Conservation (phyloP, 73 alveolate species). For the Tetrahymena thermophila region DNA sequence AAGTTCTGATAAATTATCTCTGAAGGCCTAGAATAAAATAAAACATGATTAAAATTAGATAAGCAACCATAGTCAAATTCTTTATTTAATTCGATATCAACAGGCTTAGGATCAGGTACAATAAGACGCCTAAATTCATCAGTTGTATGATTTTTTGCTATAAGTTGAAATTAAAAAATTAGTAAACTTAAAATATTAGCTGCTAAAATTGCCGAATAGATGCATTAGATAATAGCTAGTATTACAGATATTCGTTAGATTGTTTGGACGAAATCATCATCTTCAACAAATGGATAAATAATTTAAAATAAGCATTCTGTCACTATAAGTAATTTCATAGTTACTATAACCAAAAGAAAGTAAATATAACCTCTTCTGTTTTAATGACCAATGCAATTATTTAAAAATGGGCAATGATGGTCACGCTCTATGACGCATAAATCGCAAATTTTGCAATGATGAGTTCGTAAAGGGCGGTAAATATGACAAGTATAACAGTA, state of each 20-base stretch:
- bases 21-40: background rate
- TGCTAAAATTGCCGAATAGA: background rate
- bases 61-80: background rate
- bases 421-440: constrained; percentile 62
- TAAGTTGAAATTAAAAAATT: background rate
- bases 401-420: constrained; percentile 51
- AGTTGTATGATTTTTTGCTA: background rate
- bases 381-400: constrained; percentile 59
- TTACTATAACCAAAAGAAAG: constrained; percentile 30
- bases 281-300: background rate
- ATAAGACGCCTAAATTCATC: background rate
- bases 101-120: background rate
- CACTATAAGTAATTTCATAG: constrained; percentile 31
- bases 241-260: background rate
- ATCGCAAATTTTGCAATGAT: constrained; percentile 58
- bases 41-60: background rate
- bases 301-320: background rate
- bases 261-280: background rate
- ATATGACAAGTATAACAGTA: constrained; percentile 54
- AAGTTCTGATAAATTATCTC: background rate
- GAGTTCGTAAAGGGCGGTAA: constrained; percentile 50
- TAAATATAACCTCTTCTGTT: constrained; percentile 21
- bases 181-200: background rate
- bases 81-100: background rate
- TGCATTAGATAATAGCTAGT: background rate